Percentiles rank a stretch among this genome's conserved stretches.
Evolutionary conservation across 2,329 filamentous ascomycete genomes (phyloP).

Genomic region (Alternaria consortialis): DNA sequence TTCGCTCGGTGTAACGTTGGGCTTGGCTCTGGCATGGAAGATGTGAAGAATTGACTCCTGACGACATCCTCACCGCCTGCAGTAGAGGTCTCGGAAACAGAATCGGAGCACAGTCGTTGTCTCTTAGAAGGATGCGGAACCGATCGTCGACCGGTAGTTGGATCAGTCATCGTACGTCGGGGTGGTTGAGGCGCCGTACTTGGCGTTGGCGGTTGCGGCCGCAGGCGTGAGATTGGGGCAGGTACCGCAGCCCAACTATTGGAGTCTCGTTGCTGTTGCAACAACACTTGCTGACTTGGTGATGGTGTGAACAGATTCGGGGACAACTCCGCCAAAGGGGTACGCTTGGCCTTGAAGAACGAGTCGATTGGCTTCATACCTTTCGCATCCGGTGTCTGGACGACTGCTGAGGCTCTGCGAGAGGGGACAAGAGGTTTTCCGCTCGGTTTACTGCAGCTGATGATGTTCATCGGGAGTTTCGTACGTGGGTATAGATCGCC

Average conservation of each 20-base stretch:
- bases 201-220: slow-evolving; percentile 30
- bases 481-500: slow-evolving; percentile 92
- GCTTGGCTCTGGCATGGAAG: slow-evolving; percentile 49
- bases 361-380: slow-evolving; percentile 68
- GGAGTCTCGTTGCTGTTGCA: slow-evolving; percentile 61
- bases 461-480: slow-evolving; percentile 68
- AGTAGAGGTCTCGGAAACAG: slow-evolving; percentile 38
- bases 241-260: slow-evolving; percentile 65
- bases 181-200: slow-evolving; percentile 55
- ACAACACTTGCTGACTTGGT: slow-evolving; percentile 68
- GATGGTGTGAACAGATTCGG: slow-evolving; percentile 73
- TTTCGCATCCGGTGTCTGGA: slow-evolving; percentile 63
- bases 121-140: slow-evolving; percentile 56
- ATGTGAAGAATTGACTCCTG: slow-evolving; percentile 58
- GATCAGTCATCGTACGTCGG: slow-evolving; percentile 50
- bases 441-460: slow-evolving; percentile 45
- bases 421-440: slow-evolving; percentile 52
- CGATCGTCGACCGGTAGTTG: slow-evolving; percentile 51
- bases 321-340: slow-evolving; percentile 72
- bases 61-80: slow-evolving; percentile 41
- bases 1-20: slow-evolving; percentile 52
- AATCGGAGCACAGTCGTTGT: slow-evolving; percentile 57
- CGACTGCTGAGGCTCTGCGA: slow-evolving; percentile 23
- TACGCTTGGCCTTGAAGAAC: slow-evolving; percentile 71
- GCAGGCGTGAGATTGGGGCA: slow-evolving; percentile 54